These are phyloP conservation scores for Neopestalotiopsis rosae DNA, from an alignment of 2,329 filamentous ascomycete genomes.

Conservation along the genomic window DNA sequence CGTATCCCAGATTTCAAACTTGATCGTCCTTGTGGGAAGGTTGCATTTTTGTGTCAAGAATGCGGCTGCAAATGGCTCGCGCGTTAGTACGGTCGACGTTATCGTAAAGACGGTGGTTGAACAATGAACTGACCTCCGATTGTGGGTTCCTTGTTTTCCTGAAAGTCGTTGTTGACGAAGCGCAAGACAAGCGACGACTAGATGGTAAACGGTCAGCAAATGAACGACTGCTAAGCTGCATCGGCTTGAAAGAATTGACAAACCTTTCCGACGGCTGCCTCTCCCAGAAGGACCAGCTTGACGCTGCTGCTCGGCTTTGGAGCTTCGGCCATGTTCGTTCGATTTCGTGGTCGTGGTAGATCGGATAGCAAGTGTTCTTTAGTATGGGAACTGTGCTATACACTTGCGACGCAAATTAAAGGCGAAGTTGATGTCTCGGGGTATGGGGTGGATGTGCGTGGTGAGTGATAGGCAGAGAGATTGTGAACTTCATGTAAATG, in stretches of 20 bases:
- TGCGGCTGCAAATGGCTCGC: constrained; percentile 66
- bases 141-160: constrained; percentile 99
- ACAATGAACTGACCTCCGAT: constrained; percentile 78
- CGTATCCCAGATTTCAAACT: constrained; percentile 98
- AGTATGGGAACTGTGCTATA: background rate
- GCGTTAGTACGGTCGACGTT: background rate
- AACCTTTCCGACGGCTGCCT: constrained; percentile 99
- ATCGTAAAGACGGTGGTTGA: constrained; percentile 16
- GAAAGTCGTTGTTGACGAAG: constrained; percentile 99
- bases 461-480: constrained; percentile 16
- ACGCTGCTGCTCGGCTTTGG: constrained; percentile 99
- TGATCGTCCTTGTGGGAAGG: constrained; percentile 88
- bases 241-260: constrained; percentile 22
- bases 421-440: background rate
- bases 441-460: background rate
- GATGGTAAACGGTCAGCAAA: constrained; percentile 1
- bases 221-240: constrained; percentile 3
- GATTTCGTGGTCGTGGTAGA: background rate
- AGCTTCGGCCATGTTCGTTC: constrained; percentile 73
- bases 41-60: constrained; percentile 99
- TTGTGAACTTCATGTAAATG: constrained; percentile 14
- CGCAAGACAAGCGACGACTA: constrained; percentile 96
- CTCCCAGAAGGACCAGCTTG: constrained; percentile 96
- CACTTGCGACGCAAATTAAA: background rate
- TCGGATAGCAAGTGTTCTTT: background rate